phyloP scores from a whole-genome alignment of 164 flowering plant genomes.

The Stephania yunnanensis region DNA sequence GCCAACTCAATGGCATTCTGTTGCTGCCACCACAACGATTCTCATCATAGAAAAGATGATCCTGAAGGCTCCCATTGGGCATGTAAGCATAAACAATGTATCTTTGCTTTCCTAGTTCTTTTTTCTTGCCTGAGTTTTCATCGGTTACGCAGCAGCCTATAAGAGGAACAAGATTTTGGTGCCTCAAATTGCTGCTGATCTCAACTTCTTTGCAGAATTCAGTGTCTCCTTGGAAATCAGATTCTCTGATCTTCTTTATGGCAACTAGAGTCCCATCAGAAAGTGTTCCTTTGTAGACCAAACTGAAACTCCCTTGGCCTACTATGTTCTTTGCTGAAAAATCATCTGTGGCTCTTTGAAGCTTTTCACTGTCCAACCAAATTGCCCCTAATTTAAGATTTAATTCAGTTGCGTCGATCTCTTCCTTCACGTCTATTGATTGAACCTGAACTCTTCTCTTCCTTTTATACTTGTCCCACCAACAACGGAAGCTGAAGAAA shows the following conservation, averaged over 20 bases:
- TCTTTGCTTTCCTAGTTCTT: not conserved
- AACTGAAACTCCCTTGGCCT: not conserved
- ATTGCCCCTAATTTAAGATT: not conserved
- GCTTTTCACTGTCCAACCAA: not conserved
- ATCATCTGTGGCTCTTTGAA: not conserved
- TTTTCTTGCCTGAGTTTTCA: not conserved
- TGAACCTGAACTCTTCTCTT: not conserved
- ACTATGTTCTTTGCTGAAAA: not conserved
- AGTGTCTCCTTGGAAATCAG: constrained; percentile 17
- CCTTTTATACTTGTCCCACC: not conserved
- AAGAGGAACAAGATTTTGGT: constrained; percentile 27
- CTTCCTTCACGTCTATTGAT: not conserved
- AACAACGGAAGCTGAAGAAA: not conserved
- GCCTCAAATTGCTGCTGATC: constrained; percentile 27
- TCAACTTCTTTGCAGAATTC: constrained; percentile 30
- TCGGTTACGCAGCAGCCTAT: not conserved
- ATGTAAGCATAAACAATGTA: not conserved
- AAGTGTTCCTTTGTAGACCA: not conserved
- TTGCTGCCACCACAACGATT: not conserved
- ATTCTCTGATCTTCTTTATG: constrained; percentile 18
- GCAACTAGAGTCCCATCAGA: not conserved
- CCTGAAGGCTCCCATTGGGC: not conserved
- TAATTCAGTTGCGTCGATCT: not conserved
- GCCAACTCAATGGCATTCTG: not conserved
- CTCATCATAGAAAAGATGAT: not conserved